Evolutionary conservation across 176 grass and related monocot genomes (phyloP).

Genomic region (Raddia guianensis): DNA sequence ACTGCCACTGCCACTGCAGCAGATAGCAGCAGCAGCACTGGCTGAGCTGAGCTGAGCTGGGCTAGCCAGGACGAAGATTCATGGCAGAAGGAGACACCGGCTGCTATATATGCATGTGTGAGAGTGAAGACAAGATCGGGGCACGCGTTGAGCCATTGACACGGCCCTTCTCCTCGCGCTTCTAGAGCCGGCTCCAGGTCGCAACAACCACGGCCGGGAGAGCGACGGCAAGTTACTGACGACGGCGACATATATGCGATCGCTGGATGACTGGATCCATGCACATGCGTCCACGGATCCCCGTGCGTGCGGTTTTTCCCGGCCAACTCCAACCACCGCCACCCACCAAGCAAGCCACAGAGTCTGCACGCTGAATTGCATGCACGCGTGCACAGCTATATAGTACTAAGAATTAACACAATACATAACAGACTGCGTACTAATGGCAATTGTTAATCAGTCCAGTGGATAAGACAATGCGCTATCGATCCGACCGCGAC

Average conservation of each 20-base stretch:
- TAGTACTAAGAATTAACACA: background rate
- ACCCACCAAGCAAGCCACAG: constrained; percentile 19
- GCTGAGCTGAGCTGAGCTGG: background rate
- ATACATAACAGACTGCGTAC: background rate
- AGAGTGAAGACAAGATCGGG: constrained; percentile 27
- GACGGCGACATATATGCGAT: constrained; percentile 13
- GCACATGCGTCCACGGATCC: too few species aligned
- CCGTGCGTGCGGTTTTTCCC: constrained; percentile 12
- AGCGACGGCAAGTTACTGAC: constrained; percentile 33
- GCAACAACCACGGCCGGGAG: constrained; percentile 45
- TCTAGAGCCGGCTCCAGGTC: constrained; percentile 55
- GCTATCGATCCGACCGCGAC: background rate
- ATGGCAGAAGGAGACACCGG: constrained; percentile 1
- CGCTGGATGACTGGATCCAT: background rate
- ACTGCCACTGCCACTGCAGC: constrained; percentile 3
- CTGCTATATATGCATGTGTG: constrained; percentile 20
- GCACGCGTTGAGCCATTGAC: background rate
- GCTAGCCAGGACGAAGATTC: background rate
- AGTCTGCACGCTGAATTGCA: too few species aligned
- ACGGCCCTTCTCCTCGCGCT: background rate
- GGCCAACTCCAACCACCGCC: constrained; percentile 60
- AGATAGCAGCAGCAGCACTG: background rate
- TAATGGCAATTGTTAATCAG: background rate
- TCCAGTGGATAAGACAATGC: background rate
- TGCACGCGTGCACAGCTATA: too few species aligned